Conservation (phyloP, 768 basidiomycete species). For the Boletus rubropictus region DNA sequence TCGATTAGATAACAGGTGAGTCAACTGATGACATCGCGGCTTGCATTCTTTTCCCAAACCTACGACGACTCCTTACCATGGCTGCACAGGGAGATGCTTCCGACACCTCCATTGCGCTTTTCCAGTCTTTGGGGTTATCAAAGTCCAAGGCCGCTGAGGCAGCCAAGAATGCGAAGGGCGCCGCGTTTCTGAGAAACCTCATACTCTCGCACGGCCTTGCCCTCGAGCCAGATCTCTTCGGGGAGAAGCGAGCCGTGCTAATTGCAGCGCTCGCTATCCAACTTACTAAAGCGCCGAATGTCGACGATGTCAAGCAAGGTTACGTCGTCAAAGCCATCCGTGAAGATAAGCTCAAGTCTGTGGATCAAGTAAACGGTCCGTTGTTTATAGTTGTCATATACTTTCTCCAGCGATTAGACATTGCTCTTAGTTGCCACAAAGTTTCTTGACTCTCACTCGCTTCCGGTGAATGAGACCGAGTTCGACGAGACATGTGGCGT, state of each 20-base stretch:
- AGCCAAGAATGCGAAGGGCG: slow-evolving; percentile 73
- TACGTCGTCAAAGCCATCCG: slow-evolving; percentile 66
- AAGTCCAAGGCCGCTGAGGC: slow-evolving; percentile 77
- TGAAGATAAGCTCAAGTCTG: slow-evolving; percentile 66
- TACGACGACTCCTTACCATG: slow-evolving; percentile 11
- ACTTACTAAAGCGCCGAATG: slow-evolving; percentile 46
- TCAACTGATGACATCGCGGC: not conserved
- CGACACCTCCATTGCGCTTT: slow-evolving; percentile 36
- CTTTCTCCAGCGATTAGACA: slow-evolving; percentile 1
- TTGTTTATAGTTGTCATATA: slow-evolving; percentile 2
- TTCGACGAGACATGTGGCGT: slow-evolving; percentile 84
- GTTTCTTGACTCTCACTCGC: slow-evolving; percentile 56
- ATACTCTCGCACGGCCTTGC: slow-evolving; percentile 52
- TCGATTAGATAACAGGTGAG: slow-evolving; percentile 22
- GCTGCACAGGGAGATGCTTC: slow-evolving; percentile 8
- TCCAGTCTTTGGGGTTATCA: slow-evolving; percentile 73
- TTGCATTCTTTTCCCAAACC: not conserved
- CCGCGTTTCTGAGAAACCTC: slow-evolving; percentile 60
- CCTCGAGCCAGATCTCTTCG: slow-evolving; percentile 37
- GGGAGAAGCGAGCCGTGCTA: slow-evolving; percentile 74
- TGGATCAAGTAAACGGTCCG: slow-evolving; percentile 85
- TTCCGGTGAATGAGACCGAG: slow-evolving; percentile 58
- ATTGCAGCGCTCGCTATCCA: slow-evolving; percentile 61
- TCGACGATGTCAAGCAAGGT: slow-evolving; percentile 50
- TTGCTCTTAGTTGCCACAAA: slow-evolving; percentile 49